Evolutionary conservation across 148 eudicot species (phyloP).

Genomic region (Nyssa sinensis): DNA sequence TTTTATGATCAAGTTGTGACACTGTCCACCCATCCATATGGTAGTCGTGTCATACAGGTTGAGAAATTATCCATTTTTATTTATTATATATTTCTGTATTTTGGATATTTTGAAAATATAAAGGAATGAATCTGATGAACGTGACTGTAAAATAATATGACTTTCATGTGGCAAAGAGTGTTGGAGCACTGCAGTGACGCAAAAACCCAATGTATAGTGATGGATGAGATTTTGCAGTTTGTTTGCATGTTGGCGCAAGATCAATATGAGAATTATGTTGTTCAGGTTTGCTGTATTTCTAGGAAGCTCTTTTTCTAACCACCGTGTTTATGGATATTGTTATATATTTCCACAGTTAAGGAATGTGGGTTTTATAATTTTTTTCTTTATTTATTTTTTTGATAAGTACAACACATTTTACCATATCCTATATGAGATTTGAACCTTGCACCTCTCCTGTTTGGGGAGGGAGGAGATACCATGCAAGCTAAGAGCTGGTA

Average conservation of each 20-base stretch:
- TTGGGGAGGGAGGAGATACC: no score
- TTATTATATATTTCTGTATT: not conserved
- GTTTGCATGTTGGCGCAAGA: slow-evolving; percentile 78
- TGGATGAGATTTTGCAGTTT: slow-evolving; percentile 78
- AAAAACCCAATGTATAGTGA: slow-evolving; percentile 63
- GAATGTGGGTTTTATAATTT: no score
- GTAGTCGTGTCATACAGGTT: slow-evolving; percentile 91
- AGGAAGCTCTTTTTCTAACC: not conserved
- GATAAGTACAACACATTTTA: no score
- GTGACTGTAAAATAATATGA: slow-evolving; percentile 1
- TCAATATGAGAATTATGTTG: slow-evolving; percentile 85
- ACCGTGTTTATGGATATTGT: not conserved
- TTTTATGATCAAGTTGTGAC: slow-evolving; percentile 80
- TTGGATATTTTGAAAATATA: not conserved
- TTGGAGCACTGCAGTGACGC: slow-evolving; percentile 83
- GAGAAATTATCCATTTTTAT: not conserved
- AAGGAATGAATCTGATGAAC: not conserved
- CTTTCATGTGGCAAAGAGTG: slow-evolving; percentile 60
- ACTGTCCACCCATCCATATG: slow-evolving; percentile 90
- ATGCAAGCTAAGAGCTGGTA: no score
- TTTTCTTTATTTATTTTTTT: no score
- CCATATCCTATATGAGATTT: no score
- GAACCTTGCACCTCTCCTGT: no score
- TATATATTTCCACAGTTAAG: no score
- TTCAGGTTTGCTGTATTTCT: slow-evolving; percentile 54